Evolutionary conservation across 2,329 filamentous ascomycete species (phyloP).

Genomic region (Exophiala oligosperma): DNA sequence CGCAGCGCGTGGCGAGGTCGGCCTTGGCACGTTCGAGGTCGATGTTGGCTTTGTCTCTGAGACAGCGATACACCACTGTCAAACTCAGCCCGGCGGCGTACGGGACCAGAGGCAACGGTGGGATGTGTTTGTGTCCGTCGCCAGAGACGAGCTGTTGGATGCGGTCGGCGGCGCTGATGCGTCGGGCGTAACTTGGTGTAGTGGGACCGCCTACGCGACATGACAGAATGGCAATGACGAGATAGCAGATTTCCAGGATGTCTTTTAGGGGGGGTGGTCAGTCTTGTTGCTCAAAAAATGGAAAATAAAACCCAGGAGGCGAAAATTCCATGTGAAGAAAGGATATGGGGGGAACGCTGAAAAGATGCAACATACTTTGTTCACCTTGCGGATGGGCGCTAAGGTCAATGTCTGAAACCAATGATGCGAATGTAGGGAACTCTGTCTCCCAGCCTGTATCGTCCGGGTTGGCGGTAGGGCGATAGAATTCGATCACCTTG

Average conservation of each 20-base stretch:
- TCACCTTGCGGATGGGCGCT: conserved; percentile 6
- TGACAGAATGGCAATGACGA: conserved; percentile 57
- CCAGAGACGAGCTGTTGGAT: conserved; percentile 50
- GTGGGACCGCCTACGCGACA: conserved; percentile 53
- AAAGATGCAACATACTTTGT: conserved; percentile 15
- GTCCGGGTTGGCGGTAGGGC: conserved; percentile 35
- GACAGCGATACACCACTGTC: conserved; percentile 58
- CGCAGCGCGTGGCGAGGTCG: conserved; percentile 39
- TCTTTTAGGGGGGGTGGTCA: conserved; percentile 31
- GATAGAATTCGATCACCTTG: conserved; percentile 42
- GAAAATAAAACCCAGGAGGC: neutral
- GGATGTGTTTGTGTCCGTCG: conserved; percentile 34
- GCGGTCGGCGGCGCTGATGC: conserved; percentile 56
- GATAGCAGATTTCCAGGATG: conserved; percentile 57
- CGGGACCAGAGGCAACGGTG: conserved; percentile 56
- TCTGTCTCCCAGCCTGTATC: conserved; percentile 40
- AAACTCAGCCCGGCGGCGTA: conserved; percentile 58
- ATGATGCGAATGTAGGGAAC: conserved; percentile 38
- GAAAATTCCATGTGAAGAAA: neutral
- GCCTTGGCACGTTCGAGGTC: conserved; percentile 38
- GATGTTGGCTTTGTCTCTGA: conserved; percentile 50
- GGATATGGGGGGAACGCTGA: neutral
- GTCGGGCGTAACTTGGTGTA: conserved; percentile 54
- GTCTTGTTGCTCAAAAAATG: too few species aligned
- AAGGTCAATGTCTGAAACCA: conserved; percentile 20